Percentiles rank a stretch among this genome's conserved stretches.
Evolutionary conservation across 352 stramenopile genomes (phyloP).

Genomic region (Pythium pyrilobum): DNA sequence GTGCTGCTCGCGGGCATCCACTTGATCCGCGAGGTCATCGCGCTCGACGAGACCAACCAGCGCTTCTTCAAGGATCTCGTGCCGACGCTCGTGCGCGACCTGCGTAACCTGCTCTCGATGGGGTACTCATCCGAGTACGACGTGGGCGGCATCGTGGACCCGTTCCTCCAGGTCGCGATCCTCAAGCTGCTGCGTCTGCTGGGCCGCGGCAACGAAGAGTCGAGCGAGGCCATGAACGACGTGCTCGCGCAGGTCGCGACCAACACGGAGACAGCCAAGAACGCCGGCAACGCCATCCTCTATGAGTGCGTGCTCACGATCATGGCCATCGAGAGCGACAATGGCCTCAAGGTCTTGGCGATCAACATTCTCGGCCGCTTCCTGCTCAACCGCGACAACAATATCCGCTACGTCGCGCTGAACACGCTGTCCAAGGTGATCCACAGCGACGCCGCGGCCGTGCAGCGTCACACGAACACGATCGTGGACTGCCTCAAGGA

Average conservation of each 20-base stretch:
- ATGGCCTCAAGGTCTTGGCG: slow-evolving; percentile 93
- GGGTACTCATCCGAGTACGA: slow-evolving; percentile 99
- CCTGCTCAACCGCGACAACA: slow-evolving; percentile 99
- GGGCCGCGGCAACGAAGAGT: slow-evolving; percentile 94
- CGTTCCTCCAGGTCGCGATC: slow-evolving; percentile 94
- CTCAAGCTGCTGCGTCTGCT: slow-evolving; percentile 93
- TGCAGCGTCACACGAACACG: slow-evolving; percentile 97
- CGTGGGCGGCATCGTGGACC: slow-evolving; percentile 97
- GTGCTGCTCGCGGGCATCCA: slow-evolving; percentile 97
- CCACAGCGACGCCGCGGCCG: slow-evolving; percentile 86
- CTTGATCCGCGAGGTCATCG: slow-evolving; percentile 94
- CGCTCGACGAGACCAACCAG: slow-evolving; percentile 69
- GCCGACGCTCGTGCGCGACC: slow-evolving; percentile 67
- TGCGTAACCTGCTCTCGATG: slow-evolving; percentile 97
- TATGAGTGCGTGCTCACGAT: slow-evolving; percentile 99
- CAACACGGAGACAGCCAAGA: slow-evolving; percentile 99
- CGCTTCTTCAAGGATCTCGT: slow-evolving; percentile 73
- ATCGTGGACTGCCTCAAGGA: slow-evolving; percentile 96
- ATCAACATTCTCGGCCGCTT: slow-evolving; percentile 99
- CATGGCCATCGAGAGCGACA: slow-evolving; percentile 97
- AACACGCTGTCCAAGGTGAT: slow-evolving; percentile 95
- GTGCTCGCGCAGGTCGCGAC: slow-evolving; percentile 99
- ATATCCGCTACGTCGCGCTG: slow-evolving; percentile 99
- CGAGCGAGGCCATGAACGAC: slow-evolving; percentile 94
- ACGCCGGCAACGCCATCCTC: slow-evolving; percentile 98